These are phyloP conservation scores for Ogataea populi-albae DNA, from an alignment of 805 yeast species.

Conservation along the genomic window DNA sequence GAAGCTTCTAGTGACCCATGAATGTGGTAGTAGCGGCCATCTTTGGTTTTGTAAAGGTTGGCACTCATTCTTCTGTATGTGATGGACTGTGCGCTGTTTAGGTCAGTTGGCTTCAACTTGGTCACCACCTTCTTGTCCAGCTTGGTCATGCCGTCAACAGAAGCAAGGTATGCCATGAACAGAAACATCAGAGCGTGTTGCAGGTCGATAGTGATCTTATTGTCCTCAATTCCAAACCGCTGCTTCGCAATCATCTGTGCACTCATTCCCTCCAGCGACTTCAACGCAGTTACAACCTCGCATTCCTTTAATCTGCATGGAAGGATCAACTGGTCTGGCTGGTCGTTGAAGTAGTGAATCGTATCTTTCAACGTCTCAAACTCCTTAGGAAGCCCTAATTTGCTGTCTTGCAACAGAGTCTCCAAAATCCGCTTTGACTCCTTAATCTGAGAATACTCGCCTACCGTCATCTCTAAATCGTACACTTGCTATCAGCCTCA, in stretches of 20 bases:
- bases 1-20: conserved; percentile 35
- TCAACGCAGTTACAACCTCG: conserved; percentile 25
- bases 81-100: conserved; percentile 25
- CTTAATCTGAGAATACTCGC: conserved; percentile 11
- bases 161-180: conserved; percentile 32
- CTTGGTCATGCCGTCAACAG: conserved; percentile 32
- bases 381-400: conserved; percentile 17
- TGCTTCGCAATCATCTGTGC: conserved; percentile 17
- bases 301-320: conserved; percentile 26
- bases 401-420: conserved; percentile 10
- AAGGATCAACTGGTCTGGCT: conserved; percentile 14
- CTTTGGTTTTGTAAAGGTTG: conserved; percentile 34
- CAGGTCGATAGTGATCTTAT: conserved; percentile 19
- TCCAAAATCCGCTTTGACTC: conserved; percentile 12
- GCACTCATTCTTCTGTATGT: conserved; percentile 34
- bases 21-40: conserved; percentile 29
- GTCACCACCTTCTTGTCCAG: conserved; percentile 21
- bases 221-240: conserved; percentile 9
- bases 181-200: conserved; percentile 32
- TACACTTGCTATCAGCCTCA: no score
- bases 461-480: conserved; percentile 13
- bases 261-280: conserved; percentile 20
- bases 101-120: conserved; percentile 24
- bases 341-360: conserved; percentile 16
- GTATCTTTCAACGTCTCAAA: conserved; percentile 6